Base-by-base conservation (phyloP, 1,284 basidiomycete species). In the Sanghuangporus baumii region DNA sequence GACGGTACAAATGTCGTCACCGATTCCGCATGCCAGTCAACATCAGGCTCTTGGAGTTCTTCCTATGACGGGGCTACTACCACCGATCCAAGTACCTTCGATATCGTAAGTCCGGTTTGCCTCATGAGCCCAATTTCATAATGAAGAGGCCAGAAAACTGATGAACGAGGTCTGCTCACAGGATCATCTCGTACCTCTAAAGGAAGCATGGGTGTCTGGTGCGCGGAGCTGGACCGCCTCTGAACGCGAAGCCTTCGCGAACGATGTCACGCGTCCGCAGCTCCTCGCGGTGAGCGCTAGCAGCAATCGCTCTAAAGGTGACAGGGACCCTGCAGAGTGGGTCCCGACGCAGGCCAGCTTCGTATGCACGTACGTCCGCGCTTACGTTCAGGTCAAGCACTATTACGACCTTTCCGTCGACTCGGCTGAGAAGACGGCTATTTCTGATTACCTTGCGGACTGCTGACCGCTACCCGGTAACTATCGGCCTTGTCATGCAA, bases 121-220 rank as follows among this genome's bases (percentile, higher is more conserved):
- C 11, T 26, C 54, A 37, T 43, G 26, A n/a, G 2, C 2, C 8
- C 43, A 46, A 46, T 46, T 18, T 46, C 43, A 20, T 46, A 46
- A 46, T n/a, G 8, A n/a, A 46, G 16, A 5, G 26, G 3, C 26
- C 26, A 31, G 40, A 41, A 12, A 4, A 41, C 3, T 41, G n/a
- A 41, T n/a, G 40, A 46, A 7, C 7, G 20, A 2, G 16, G 20
- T 46, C 4, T n/a, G n/a, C 40, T 47, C 55, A n/a, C 51, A 82
- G 80, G 81, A 82, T 66, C 81, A 82, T 64, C 38, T 83, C 23
- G 77, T 83, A 5, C 81, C 82, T 6, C 69, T 83, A 59, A 83
- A 81, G 66, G 81, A 82, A 72, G 81, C 81, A 0, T 83, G 81
- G 82, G 69, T 82, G 0, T 82, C 80, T 14, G 81, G 81, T 18